phyloP scores from a whole-genome alignment of 768 basidiomycete species.

The Tricholoma hemisulphureum region DNA sequence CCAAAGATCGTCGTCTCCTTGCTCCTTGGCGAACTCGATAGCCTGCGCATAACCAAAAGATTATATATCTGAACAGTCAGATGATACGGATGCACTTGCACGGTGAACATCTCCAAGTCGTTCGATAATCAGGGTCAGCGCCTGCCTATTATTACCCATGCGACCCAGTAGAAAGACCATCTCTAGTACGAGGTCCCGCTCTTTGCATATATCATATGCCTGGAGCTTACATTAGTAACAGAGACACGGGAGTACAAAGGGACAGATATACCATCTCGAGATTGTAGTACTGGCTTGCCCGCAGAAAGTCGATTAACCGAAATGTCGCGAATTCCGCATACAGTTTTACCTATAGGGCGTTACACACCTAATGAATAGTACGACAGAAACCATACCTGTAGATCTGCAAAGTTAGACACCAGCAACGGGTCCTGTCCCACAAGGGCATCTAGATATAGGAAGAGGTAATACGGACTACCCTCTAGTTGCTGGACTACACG shows the following conservation, averaged over 20 bases:
- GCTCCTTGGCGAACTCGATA: slow-evolving; percentile 97
- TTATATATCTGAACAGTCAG: neutral
- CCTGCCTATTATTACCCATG: slow-evolving; percentile 98
- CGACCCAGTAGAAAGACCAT: slow-evolving; percentile 97
- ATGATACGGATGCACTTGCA: slow-evolving; percentile 40
- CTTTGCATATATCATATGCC: slow-evolving; percentile 86
- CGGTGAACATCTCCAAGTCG: slow-evolving; percentile 88
- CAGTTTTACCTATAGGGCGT: slow-evolving; percentile 63
- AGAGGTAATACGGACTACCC: slow-evolving; percentile 74
- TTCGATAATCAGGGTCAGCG: slow-evolving; percentile 92
- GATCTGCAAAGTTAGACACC: slow-evolving; percentile 78
- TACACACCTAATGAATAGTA: neutral
- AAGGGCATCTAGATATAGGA: slow-evolving; percentile 89
- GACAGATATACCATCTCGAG: slow-evolving; percentile 63
- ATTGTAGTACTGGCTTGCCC: slow-evolving; percentile 89
- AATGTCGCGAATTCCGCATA: slow-evolving; percentile 85
- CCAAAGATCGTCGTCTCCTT: slow-evolving; percentile 96
- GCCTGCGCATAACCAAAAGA: slow-evolving; percentile 47
- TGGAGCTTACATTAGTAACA: slow-evolving; percentile 25
- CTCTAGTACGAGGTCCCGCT: slow-evolving; percentile 85
- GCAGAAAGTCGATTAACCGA: slow-evolving; percentile 85
- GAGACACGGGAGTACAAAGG: neutral
- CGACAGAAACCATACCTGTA: slow-evolving; percentile 50
- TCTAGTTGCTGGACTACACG: slow-evolving; percentile 88
- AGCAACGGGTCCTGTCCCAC: slow-evolving; percentile 76